Percentiles rank a stretch among this genome's conserved stretches.
Conservation (phyloP, 1,284 basidiomycete genomes). For the Naganishia cerealis region DNA sequence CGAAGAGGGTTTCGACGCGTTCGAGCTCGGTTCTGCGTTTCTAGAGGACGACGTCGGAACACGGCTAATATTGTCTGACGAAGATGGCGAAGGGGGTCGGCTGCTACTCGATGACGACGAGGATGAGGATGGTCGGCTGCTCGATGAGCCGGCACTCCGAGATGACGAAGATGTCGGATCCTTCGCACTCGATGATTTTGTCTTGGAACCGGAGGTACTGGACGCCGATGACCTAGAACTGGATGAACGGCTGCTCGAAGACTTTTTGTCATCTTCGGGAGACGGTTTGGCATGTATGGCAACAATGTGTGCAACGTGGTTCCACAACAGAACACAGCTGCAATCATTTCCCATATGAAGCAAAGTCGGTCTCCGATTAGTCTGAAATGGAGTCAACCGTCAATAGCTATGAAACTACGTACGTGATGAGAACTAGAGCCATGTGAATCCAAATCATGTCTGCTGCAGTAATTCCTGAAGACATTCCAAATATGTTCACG, state of each 20-base stretch:
- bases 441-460: constrained; percentile 28
- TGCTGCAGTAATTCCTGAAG: neutral
- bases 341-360: neutral
- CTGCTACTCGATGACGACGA: neutral
- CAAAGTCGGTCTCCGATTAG: neutral
- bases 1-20: neutral
- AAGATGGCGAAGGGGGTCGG: neutral
- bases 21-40: neutral
- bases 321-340: constrained; percentile 31
- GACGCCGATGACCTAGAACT: constrained; percentile 13
- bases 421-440: constrained; percentile 25
- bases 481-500: constrained; percentile 16
- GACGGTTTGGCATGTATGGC: constrained; percentile 3
- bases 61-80: neutral
- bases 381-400: neutral
- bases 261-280: constrained; percentile 3
- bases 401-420: neutral
- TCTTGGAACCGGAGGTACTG: constrained; percentile 11
- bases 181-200: neutral
- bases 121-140: constrained; percentile 4
- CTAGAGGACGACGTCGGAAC: neutral
- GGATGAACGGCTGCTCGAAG: constrained; percentile 8
- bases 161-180: neutral
- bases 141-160: neutral
- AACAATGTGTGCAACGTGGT: constrained; percentile 23